Base-by-base conservation (phyloP, 1,139 yeast genomes). In the Geotrichum histeridarum region DNA sequence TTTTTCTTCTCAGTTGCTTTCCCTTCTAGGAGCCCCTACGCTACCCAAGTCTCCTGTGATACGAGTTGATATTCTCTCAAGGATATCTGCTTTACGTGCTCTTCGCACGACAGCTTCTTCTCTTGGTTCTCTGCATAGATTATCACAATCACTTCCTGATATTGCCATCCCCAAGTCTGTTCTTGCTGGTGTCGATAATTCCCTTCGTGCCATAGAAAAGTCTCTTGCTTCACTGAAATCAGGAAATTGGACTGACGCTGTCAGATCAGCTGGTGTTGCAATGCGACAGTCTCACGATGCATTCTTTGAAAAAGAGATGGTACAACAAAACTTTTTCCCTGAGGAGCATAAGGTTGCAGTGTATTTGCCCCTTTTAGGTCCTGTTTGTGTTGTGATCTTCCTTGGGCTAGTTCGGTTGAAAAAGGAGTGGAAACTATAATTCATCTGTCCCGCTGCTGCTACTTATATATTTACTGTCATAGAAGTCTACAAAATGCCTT, bases 321-420 rank as follows among this genome's bases (percentile, higher is more conserved):
- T 91, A 8, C 96, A 89, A 64, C 97, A 91, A 66, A 87, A 86
- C 50, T 90, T 86, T 65, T 90, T 91, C 75, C 98, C 98, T 0
- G 93, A 88, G 61, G 97, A 91, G 66, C 98, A 93, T 67, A 90
- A 89, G 67, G 75, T 91, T 64, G 98, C 98, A 0, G 96, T 93
- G 0, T 93, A 90, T 61, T 74, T 89, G 63, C 99, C 98, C 0
- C 72, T 93, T 52, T 70, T 90, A 42, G 98, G 97, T 0, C 99
- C 99, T 0, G 73, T 90, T 31, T 72, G 80, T 1, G 79, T 93
- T 17, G 90, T 91, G 11, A 68, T 84, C 17, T 44, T 77, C 1
- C 68, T 86, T 62, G 90, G 91, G 0, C 60, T 80, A 30, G 27
- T 47, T 14, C 27, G 50, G n/a, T 12, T 47, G 22, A 47, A 47